These are phyloP conservation scores for Wickerhamomyces sp. DNA, from an alignment of 1,139 yeast genomes.

Conservation along the genomic window DNA sequence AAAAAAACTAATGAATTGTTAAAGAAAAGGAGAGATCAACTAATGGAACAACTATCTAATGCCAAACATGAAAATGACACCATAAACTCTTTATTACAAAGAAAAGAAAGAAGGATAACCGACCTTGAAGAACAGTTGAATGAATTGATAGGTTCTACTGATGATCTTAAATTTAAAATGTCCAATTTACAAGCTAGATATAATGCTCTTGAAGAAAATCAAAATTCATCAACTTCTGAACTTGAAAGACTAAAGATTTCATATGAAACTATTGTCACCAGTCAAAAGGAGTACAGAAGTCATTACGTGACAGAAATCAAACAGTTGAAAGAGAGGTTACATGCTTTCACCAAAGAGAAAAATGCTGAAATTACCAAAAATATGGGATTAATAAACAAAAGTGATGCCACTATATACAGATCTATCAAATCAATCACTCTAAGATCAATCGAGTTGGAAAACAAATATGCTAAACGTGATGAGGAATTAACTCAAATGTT, in stretches of 20 bases:
- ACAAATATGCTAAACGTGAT: constrained; percentile 13
- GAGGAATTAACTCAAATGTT: constrained; percentile 3
- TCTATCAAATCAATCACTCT: constrained; percentile 21
- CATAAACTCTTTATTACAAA: constrained; percentile 52
- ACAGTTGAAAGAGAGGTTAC: constrained; percentile 30
- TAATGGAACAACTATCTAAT: constrained; percentile 63
- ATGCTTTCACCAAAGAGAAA: constrained; percentile 35
- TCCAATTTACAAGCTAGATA: constrained; percentile 46
- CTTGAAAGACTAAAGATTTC: constrained; percentile 53
- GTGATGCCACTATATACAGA: constrained; percentile 23
- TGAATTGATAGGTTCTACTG: constrained; percentile 40
- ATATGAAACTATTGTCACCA: constrained; percentile 54
- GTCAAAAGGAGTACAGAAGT: constrained; percentile 52
- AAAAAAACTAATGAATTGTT: constrained; percentile 45
- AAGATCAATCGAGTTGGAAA: constrained; percentile 19
- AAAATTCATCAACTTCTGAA: constrained; percentile 45
- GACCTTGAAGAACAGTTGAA: constrained; percentile 56
- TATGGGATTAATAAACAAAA: constrained; percentile 20
- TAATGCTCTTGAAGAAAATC: constrained; percentile 44
- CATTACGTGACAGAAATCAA: constrained; percentile 41
- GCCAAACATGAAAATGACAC: constrained; percentile 69
- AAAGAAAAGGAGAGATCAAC: constrained; percentile 49
- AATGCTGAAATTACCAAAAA: constrained; percentile 22
- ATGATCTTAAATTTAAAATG: constrained; percentile 41
- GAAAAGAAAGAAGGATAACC: constrained; percentile 59